Base-by-base conservation (phyloP, 164 flowering plant species). In the Cinnamomum chago region DNA sequence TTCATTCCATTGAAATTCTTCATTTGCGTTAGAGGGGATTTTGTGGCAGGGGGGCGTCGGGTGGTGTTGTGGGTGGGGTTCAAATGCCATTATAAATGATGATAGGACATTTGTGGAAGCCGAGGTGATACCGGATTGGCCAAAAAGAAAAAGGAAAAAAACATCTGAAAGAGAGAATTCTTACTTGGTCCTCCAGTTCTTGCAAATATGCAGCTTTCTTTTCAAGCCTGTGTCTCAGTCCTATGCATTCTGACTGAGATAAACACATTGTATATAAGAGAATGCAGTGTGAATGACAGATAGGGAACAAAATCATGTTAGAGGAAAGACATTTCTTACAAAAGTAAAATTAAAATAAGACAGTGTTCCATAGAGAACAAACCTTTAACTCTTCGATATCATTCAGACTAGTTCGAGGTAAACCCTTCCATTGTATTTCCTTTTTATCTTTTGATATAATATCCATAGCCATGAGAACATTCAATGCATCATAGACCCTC, bases 151-250 rank as follows among this genome's bases (percentile, higher is more conserved):
- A 17, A 52, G 58, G 20, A 13, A 52, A 52, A 13, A 17, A 13
- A 52, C 14, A 52, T 71, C 71, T 27, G 67, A 58, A 76, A 72
- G 67, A 28, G 73, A 58, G 66, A 73, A 22, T 47, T 65, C 81
- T 77, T 85, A 93, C 99, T 85, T 95, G 99, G 35, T 95, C 99
- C 80, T 92, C 94, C 62, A 95, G 84, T 78, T 95, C 99, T 78
- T 82, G 91, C 83, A 95, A 78, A 85, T 95, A 95, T 17, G 97
- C 91, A 76, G 93, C 85, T 84, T 92, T 95, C 90, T 91, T 95
- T 55, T 92, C 97, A 72, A 91, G 83, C 74, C 91, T 88, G 78
- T 70, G 89, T 81, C 87, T 84, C 60, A 95, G 81, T 27, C 81
- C 87, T 74, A 81, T 79, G 50, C 90, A 87, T 79, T 95, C 99